Evolutionary conservation across 1,284 basidiomycete species (phyloP), one percentile per base, ranked within the genome.

Genomic region (Volvariella surrecta): DNA sequence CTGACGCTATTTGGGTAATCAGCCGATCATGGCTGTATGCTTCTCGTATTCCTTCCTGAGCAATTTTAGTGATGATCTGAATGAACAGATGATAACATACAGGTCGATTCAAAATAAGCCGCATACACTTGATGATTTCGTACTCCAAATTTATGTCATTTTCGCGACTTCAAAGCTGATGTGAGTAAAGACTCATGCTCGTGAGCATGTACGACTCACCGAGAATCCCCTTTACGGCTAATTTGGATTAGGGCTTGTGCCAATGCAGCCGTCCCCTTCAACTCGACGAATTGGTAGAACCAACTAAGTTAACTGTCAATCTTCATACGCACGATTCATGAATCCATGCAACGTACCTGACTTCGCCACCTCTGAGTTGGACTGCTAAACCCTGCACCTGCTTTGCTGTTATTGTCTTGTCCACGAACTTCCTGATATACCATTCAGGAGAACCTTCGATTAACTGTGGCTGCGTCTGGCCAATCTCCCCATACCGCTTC

Each of bases 381-480:
- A 95, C 89, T 41, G 74, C 73, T 37, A 96, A 66, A 45, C 83
- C 79, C 21, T 75, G 72, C 10, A 89, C 89, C 52, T 91, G 82
- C 62, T 89, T 89, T 21, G 79, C 65, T 1, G 83, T 92, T 39
- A 94, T 83, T 3, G 88, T 85, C 49, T 80, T 79, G 57, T 93
- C 88, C 61, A 95, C 71, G 59, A 96, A 92, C 61, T 84, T 90
- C 61, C 83, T 80, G 53, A 95, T 82, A 58, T 91, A 96, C 84
- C 82, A 92, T 58, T 91, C 83, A 1, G 89, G 89, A 15, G 82
- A 76, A 6, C 6, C 6, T 48, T 82, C 79, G 15, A 74, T 62
- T 11, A 28, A 11, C 35, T 73, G 70, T 19, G 68, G 60, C 16
- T 61, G 59, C 11, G 72, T 57, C 49, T 74, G 74, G 11, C 79